phyloP scores from a whole-genome alignment of 768 basidiomycete genomes.

The Rhizopogon rudus region DNA sequence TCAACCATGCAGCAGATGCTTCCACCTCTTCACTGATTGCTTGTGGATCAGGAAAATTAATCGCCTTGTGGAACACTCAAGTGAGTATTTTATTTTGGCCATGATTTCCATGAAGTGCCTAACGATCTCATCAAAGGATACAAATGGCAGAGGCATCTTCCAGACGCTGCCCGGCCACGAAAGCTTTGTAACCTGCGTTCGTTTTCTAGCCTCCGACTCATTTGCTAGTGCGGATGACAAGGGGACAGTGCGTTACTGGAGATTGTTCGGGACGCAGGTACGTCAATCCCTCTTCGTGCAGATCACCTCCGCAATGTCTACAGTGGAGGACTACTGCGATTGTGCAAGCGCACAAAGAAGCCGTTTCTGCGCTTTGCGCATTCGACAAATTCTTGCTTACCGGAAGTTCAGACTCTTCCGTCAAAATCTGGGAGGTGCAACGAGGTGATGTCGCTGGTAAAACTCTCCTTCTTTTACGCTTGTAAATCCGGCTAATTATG shows the following conservation, averaged over 20 bases:
- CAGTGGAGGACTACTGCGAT: conserved; percentile 54
- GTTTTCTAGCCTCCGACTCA: conserved; percentile 47
- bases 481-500: conserved; percentile 5
- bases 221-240: conserved; percentile 75
- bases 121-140: conserved; percentile 33
- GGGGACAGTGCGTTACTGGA: conserved; percentile 68
- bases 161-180: conserved; percentile 74
- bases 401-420: conserved; percentile 75
- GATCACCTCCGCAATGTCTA: conserved; percentile 9
- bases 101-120: not conserved
- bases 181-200: conserved; percentile 70
- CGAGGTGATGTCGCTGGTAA: conserved; percentile 26
- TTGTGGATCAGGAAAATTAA: conserved; percentile 49
- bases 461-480: not conserved
- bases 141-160: conserved; percentile 48
- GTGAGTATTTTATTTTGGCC: conserved; percentile 28
- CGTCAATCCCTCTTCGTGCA: conserved; percentile 3
- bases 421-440: conserved; percentile 67
- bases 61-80: conserved; percentile 56
- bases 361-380: conserved; percentile 65
- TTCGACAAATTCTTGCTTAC: conserved; percentile 53
- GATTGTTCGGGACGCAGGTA: conserved; percentile 25
- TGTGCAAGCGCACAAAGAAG: conserved; percentile 57
- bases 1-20: conserved; percentile 33
- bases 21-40: conserved; percentile 38